phyloP scores from a whole-genome alignment of 306 rosid genomes.

The Prunus salicina region DNA sequence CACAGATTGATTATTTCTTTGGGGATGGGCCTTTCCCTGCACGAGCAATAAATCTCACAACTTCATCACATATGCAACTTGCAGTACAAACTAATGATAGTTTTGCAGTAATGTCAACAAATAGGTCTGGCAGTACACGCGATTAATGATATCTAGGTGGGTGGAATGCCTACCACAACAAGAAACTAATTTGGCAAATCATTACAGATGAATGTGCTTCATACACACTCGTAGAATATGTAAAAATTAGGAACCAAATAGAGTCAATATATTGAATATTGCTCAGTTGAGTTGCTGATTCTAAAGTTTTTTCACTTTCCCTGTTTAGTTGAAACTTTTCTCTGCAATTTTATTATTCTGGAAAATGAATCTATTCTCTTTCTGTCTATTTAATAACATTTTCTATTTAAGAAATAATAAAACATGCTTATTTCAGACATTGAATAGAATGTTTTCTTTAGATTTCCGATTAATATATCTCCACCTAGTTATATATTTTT shows the following conservation, averaged over 20 bases:
- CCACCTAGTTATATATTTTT: background rate
- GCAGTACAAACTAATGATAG: background rate
- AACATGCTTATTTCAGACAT: no score
- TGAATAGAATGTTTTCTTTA: background rate
- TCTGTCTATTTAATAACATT: background rate
- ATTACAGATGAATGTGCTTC: background rate
- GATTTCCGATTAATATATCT: background rate
- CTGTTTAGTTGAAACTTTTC: background rate
- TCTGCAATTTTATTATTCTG: background rate
- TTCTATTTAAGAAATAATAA: background rate
- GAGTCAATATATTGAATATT: background rate
- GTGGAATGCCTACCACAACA: background rate
- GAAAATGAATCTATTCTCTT: background rate
- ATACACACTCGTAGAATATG: background rate
- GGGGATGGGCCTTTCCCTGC: slow-evolving; percentile 2
- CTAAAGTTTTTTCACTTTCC: background rate
- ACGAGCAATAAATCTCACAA: background rate
- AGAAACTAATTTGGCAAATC: background rate
- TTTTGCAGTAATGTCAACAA: background rate
- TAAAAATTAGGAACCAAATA: background rate
- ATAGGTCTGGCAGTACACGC: background rate
- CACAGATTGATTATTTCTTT: background rate
- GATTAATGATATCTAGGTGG: background rate
- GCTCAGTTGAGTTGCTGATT: background rate
- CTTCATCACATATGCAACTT: background rate